A percentile compares a stretch with the other conserved stretches of the same genome.
Evolutionary conservation across 1,284 basidiomycete genomes (phyloP).

Genomic region (Cryptococcus neoformans): DNA sequence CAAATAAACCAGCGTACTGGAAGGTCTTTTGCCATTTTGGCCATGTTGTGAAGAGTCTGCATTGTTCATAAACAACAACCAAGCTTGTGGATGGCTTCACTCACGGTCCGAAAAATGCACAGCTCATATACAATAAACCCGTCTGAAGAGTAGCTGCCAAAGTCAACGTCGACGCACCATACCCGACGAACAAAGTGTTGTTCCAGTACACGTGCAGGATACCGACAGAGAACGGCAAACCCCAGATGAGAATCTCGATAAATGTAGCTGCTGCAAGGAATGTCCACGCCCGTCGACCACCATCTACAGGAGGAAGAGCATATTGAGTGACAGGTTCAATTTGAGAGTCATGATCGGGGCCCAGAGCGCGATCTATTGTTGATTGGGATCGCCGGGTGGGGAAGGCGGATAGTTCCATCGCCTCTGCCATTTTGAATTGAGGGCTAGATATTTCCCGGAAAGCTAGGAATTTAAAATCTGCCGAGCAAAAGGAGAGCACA

Average conservation of each 20-base stretch:
- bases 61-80: background rate
- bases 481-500: background rate
- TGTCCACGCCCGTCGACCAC: slow-evolving; percentile 40
- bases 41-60: slow-evolving; percentile 30
- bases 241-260: slow-evolving; percentile 45
- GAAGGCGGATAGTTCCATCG: background rate
- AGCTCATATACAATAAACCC: slow-evolving; percentile 43
- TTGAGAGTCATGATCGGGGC: background rate
- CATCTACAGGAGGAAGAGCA: slow-evolving; percentile 42
- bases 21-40: slow-evolving; percentile 27
- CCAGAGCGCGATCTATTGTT: background rate
- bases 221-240: slow-evolving; percentile 44
- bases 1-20: slow-evolving; percentile 29
- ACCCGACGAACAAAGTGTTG: slow-evolving; percentile 34
- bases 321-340: background rate
- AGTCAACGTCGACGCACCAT: slow-evolving; percentile 35
- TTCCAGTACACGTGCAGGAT: slow-evolving; percentile 47
- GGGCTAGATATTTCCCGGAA: too few species aligned
- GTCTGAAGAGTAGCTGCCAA: slow-evolving; percentile 45
- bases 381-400: background rate
- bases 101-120: slow-evolving; percentile 39
- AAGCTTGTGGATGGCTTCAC: slow-evolving; percentile 8
- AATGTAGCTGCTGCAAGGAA: slow-evolving; percentile 43
- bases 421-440: background rate
- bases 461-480: background rate